Percentiles rank a stretch among this genome's conserved stretches.
phyloP scores from a whole-genome alignment of 1,284 basidiomycete genomes.

The Xanthoconium separans region DNA sequence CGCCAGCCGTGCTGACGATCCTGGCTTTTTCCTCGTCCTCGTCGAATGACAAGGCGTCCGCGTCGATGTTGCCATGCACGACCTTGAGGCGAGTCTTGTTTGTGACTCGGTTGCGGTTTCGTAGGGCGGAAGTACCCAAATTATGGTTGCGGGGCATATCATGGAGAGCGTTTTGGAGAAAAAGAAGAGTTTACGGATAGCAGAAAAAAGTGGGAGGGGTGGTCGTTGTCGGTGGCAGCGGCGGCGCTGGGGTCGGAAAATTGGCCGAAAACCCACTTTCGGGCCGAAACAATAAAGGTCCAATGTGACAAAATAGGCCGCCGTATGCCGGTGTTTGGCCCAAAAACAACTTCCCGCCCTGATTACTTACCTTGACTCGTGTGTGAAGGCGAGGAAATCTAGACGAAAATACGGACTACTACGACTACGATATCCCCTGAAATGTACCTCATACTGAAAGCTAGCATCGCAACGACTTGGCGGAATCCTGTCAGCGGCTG shows the following conservation, averaged over 20 bases:
- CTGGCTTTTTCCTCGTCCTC: constrained; percentile 80
- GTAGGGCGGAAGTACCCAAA: constrained; percentile 69
- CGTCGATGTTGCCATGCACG: constrained; percentile 76
- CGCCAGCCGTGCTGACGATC: constrained; percentile 62
- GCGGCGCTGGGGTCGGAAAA: constrained; percentile 40
- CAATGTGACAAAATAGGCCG: constrained; percentile 29
- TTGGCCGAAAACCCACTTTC: constrained; percentile 40
- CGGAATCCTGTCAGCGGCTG: neutral
- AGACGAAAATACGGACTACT: constrained; percentile 14
- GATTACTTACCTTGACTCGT: constrained; percentile 26
- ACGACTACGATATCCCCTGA: constrained; percentile 7
- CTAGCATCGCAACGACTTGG: neutral
- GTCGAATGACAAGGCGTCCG: constrained; percentile 77
- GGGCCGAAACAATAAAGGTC: constrained; percentile 37
- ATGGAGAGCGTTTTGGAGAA: constrained; percentile 47
- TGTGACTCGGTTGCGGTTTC: constrained; percentile 84
- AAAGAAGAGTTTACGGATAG: constrained; percentile 17
- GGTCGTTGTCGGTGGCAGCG: constrained; percentile 38
- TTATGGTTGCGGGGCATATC: constrained; percentile 79
- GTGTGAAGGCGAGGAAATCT: constrained; percentile 6
- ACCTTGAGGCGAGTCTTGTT: constrained; percentile 89
- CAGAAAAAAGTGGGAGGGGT: constrained; percentile 18
- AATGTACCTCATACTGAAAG: neutral
- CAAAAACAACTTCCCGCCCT: constrained; percentile 25
- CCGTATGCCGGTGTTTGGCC: constrained; percentile 32